Percentiles rank a stretch among this genome's conserved stretches.
Evolutionary conservation across 2,329 filamentous ascomycete species (phyloP).

Genomic region (Chaetomium globosum): DNA sequence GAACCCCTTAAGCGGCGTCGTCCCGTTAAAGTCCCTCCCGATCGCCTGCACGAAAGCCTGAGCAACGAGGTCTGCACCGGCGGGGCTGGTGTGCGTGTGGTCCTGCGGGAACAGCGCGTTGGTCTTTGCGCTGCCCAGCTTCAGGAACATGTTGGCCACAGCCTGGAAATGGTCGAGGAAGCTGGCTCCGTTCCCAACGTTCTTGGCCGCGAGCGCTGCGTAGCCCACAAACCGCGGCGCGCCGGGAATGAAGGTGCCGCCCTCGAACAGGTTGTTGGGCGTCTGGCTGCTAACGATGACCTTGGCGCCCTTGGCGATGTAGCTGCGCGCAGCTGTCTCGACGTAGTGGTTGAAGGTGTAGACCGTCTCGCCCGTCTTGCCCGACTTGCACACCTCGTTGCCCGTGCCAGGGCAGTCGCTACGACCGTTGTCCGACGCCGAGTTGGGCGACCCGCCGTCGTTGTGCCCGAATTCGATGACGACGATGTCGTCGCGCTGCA

Average conservation of each 20-base stretch:
- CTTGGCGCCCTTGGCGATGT: constrained; percentile 57
- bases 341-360: constrained; percentile 42
- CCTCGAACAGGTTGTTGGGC: constrained; percentile 65
- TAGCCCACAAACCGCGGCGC: constrained; percentile 61
- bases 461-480: constrained; percentile 74
- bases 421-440: constrained; percentile 60
- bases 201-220: constrained; percentile 42
- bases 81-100: constrained; percentile 62
- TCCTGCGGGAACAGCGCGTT: constrained; percentile 58
- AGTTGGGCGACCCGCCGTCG: constrained; percentile 60
- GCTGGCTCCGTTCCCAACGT: constrained; percentile 48
- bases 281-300: constrained; percentile 63
- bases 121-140: constrained; percentile 50
- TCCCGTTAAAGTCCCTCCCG: constrained; percentile 35
- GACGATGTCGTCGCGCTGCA: constrained; percentile 62
- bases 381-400: constrained; percentile 53
- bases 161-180: constrained; percentile 64
- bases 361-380: constrained; percentile 37
- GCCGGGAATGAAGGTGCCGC: constrained; percentile 51
- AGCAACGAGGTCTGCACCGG: constrained; percentile 57
- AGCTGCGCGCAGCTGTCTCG: constrained; percentile 39
- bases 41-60: constrained; percentile 60
- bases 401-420: constrained; percentile 59
- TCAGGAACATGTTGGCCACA: constrained; percentile 53
- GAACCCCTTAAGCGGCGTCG: constrained; percentile 37